Conservation (phyloP, 163 green algal genomes). For the Smithsoniella earleae region DNA sequence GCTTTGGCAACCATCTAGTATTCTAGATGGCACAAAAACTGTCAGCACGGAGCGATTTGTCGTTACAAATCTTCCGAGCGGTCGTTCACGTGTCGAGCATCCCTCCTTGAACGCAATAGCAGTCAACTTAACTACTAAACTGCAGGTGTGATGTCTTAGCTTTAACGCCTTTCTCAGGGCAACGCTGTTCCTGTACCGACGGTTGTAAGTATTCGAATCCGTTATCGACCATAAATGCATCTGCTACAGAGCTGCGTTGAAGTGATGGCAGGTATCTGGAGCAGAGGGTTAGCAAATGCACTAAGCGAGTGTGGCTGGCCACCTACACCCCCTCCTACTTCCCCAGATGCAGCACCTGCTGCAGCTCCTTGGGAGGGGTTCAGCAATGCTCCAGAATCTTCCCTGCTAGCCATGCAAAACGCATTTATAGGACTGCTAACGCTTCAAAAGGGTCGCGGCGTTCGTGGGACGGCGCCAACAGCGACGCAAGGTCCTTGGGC, state of each 20-base stretch:
- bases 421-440: constrained; percentile 17
- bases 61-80: no score
- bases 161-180: no score
- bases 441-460: constrained; percentile 2
- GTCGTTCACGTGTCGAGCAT: no score
- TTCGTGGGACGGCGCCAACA: neutral
- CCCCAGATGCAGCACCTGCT: neutral
- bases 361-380: constrained; percentile 1
- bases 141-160: no score
- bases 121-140: no score
- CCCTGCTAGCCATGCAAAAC: neutral
- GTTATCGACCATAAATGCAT: no score
- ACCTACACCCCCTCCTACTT: neutral
- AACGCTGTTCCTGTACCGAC: no score
- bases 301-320: constrained; percentile 17
- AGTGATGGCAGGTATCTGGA: no score
- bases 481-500: neutral
- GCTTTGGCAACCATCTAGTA: neutral
- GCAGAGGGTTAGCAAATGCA: neutral
- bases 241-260: no score
- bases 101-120: no score
- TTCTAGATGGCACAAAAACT: neutral
- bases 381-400: neutral
- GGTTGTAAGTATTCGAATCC: no score
- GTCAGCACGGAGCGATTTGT: no score